Conservation (phyloP, 352 stramenopile genomes). For the Pythium pyrilobum region DNA sequence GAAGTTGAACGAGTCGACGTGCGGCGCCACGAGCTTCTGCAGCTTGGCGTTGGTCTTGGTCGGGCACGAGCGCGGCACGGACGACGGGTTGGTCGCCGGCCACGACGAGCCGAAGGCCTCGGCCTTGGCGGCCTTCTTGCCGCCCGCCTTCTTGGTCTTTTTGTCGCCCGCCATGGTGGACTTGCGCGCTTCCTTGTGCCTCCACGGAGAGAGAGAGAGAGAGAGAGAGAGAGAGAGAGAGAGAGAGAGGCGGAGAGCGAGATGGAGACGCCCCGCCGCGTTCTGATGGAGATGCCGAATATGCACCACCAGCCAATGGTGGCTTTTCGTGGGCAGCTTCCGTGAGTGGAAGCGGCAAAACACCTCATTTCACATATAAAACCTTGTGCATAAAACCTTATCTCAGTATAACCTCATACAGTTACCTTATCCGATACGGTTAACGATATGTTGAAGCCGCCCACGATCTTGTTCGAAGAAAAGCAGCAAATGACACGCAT, state of each 20-base stretch:
- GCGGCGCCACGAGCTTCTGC: conserved; percentile 91
- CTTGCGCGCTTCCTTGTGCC: neutral
- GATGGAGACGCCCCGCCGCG: too few relatives aligned
- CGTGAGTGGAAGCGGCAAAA: conserved; percentile 21
- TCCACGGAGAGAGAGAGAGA: neutral
- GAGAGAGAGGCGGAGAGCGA: neutral
- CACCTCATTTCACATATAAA: conserved; percentile 4
- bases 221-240: neutral
- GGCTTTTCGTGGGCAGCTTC: conserved; percentile 13
- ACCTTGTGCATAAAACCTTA: conserved; percentile 7
- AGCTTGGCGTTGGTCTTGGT: conserved; percentile 74
- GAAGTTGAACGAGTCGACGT: conserved; percentile 98
- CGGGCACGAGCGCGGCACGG: conserved; percentile 62
- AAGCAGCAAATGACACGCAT: neutral
- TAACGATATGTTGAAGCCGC: too few relatives aligned
- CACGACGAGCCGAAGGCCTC: conserved; percentile 53
- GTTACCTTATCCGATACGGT: too few relatives aligned
- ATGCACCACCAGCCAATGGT: conserved; percentile 13
- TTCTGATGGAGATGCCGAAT: neutral
- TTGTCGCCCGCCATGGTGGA: conserved; percentile 40
- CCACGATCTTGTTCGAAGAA: conserved; percentile 1
- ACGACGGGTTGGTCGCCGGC: conserved; percentile 81
- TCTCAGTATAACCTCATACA: neutral
- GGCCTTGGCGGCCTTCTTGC: conserved; percentile 20
- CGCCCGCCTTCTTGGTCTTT: conserved; percentile 40